These are phyloP conservation scores for Suhomyces sp. DNA, from an alignment of 805 yeast species.

Conservation along the genomic window DNA sequence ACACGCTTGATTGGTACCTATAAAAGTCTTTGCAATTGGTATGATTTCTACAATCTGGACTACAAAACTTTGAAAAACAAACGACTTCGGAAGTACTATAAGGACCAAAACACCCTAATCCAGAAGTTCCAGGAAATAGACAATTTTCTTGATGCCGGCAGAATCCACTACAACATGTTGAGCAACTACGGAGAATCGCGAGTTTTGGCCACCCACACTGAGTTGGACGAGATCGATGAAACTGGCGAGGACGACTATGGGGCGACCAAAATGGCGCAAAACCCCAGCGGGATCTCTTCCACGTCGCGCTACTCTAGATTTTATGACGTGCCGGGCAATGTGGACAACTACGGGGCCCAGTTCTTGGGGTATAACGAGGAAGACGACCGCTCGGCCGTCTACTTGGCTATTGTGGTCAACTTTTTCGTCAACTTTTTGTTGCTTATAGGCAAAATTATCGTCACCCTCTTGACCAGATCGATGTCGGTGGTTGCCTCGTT, in stretches of 20 bases:
- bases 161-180: slow-evolving; percentile 60
- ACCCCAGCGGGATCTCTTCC: slow-evolving; percentile 6
- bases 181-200: slow-evolving; percentile 49
- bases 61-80: not conserved
- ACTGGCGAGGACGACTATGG: slow-evolving; percentile 6
- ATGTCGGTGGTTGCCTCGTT: slow-evolving; percentile 76
- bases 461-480: slow-evolving; percentile 63
- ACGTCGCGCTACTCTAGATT: slow-evolving; percentile 25
- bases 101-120: slow-evolving; percentile 57
- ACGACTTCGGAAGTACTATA: slow-evolving; percentile 45
- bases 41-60: slow-evolving; percentile 16
- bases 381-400: slow-evolving; percentile 42
- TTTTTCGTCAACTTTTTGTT: slow-evolving; percentile 58
- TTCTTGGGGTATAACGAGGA: slow-evolving; percentile 49
- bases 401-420: slow-evolving; percentile 61
- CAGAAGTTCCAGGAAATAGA: slow-evolving; percentile 60
- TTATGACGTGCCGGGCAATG: slow-evolving; percentile 56
- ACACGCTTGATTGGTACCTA: slow-evolving; percentile 33
- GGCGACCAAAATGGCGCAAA: slow-evolving; percentile 1
- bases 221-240: slow-evolving; percentile 14
- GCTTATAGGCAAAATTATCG: slow-evolving; percentile 57
- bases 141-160: slow-evolving; percentile 62
- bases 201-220: slow-evolving; percentile 18
- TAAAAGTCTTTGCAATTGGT: slow-evolving; percentile 30
- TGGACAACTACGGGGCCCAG: slow-evolving; percentile 56